phyloP scores from a whole-genome alignment of 805 yeast species.

The Spathaspora hagerdaliae region DNA sequence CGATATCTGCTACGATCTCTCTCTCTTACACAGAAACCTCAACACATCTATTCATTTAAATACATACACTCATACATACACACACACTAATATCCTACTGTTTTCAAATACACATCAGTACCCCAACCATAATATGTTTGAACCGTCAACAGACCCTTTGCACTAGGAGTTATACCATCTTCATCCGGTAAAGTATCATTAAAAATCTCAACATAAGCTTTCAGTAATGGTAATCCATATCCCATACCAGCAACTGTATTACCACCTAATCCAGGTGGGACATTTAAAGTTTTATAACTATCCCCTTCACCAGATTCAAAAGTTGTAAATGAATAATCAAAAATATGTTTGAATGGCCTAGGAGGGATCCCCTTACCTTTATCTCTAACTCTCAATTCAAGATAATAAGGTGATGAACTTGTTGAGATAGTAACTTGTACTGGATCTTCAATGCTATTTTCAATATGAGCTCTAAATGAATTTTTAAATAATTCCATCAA shows the following conservation, averaged over 20 bases:
- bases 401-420: slow-evolving; percentile 29
- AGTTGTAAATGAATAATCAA: slow-evolving; percentile 84
- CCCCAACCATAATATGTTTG: slow-evolving; percentile 45
- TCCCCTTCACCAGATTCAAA: slow-evolving; percentile 60
- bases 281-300: slow-evolving; percentile 56
- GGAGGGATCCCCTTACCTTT: slow-evolving; percentile 86
- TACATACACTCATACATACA: no score
- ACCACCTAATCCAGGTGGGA: slow-evolving; percentile 69
- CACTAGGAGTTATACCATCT: slow-evolving; percentile 6
- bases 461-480: slow-evolving; percentile 84
- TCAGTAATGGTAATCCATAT: slow-evolving; percentile 85
- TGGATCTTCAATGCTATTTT: slow-evolving; percentile 44
- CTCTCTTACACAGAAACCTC: no score
- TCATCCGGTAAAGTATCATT: slow-evolving; percentile 25
- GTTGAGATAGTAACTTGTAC: slow-evolving; percentile 37
- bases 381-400: slow-evolving; percentile 78
- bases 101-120: slow-evolving; percentile 41
- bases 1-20: no score
- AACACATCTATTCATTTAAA: no score
- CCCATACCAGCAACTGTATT: slow-evolving; percentile 90
- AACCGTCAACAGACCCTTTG: slow-evolving; percentile 38
- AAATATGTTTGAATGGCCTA: slow-evolving; percentile 59
- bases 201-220: slow-evolving; percentile 39
- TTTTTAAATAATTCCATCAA: slow-evolving; percentile 84
- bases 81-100: slow-evolving; percentile 20